These are phyloP conservation scores for Cercospora citrullina DNA, from an alignment of 2,329 filamentous ascomycete genomes.

Conservation along the genomic window DNA sequence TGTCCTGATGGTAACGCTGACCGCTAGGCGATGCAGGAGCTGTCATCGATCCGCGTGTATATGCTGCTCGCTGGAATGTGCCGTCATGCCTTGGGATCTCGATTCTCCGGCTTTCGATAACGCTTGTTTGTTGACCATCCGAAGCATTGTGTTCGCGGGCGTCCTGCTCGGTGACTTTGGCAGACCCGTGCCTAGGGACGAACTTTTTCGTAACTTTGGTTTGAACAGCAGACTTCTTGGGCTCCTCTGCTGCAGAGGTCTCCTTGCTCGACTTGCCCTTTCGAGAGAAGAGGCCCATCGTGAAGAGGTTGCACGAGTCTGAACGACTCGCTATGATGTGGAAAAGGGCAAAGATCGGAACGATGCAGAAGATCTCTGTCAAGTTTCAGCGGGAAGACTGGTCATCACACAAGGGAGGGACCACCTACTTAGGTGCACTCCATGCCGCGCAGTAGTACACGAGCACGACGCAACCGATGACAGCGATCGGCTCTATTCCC, in stretches of 20 bases:
- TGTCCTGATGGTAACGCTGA: too few relatives aligned
- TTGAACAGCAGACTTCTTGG: conserved; percentile 53
- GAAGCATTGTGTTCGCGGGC: conserved; percentile 48
- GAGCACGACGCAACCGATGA: neutral
- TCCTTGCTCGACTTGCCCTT: conserved; percentile 42
- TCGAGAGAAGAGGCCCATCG: conserved; percentile 58
- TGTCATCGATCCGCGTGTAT: conserved; percentile 9
- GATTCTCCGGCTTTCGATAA: conserved; percentile 6
- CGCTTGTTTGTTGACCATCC: neutral
- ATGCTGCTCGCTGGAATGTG: conserved; percentile 13
- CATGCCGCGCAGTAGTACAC: neutral
- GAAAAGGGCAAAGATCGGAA: neutral
- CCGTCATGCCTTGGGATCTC: conserved; percentile 13
- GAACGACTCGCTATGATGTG: neutral
- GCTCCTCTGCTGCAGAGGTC: conserved; percentile 53
- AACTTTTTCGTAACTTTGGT: conserved; percentile 55
- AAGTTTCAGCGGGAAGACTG: neutral
- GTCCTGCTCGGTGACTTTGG: conserved; percentile 56
- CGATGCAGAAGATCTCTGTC: neutral
- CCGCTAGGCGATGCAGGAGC: neutral
- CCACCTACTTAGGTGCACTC: neutral
- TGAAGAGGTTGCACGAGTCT: neutral
- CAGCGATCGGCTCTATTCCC: conserved; percentile 11
- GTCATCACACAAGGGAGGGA: neutral
- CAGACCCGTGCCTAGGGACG: conserved; percentile 61